Base-by-base conservation (phyloP, 768 basidiomycete species). In the Gelatoporia subvermispora region DNA sequence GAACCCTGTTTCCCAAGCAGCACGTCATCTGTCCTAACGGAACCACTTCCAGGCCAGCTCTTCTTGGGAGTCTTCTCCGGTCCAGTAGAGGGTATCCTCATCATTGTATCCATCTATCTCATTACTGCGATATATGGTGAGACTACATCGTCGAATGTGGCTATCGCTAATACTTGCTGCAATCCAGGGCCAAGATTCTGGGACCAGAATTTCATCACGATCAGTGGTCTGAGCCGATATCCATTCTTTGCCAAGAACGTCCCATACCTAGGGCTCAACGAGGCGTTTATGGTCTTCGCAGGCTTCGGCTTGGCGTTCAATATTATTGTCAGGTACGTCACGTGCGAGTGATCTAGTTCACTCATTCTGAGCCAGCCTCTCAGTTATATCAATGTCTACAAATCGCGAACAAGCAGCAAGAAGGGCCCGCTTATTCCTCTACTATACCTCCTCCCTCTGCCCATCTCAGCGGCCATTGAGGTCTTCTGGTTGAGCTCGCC, bases 51-150 rank as follows among this genome's bases (percentile, higher is more conserved):
- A 85, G 90, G 94, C 22, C 84, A 88, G 54, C 72, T 98, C 15
- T 99, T 84, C 72, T 84, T 99, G 16, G 93, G 90, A 8, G 79
- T 85, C 28, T 95, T 95, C 67, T 95, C 92, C 15, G 95, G 96
- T 0, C 95, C 96, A 0, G 89, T 97, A 2, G 96, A 98, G 65
- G 96, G 96, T 7, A 95, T 98, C 55, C 70, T 99, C 31, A 77
- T 97, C 66, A 85, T 98, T 47, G 72, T 85, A 22, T 63, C 57
- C 8, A 83, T 97, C 47, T 97, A 85, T 69, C 55, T 82, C 24
- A 70, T 95, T 45, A 85, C 87, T 11, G 94, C 92, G 0, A 65
- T 88, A 44, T 84, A 74, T 58, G 90, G 90, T 81, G 52, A 41
- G 75, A 61, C 35, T 22, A 25, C 18, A 15, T 15, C 34, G 35